A percentile compares a stretch with the other conserved stretches of the same genome.
Conservation (phyloP, 2,329 filamentous ascomycete genomes). For the Neonectria sp. region DNA sequence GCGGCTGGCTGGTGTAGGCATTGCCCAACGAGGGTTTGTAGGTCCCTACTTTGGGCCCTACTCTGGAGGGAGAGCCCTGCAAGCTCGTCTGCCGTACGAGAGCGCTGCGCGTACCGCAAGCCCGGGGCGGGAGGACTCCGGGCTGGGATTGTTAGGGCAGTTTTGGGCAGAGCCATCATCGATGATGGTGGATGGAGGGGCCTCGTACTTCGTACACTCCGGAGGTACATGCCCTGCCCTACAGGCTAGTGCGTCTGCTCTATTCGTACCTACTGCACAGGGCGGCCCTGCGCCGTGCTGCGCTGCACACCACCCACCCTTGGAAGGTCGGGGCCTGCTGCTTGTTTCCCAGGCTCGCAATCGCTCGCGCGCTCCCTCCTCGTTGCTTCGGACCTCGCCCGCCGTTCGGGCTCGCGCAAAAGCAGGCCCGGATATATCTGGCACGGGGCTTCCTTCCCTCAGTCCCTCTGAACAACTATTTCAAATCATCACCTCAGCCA, state of each 20-base stretch:
- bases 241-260: not conserved
- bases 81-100: not conserved
- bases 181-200: not conserved
- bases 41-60: conserved; percentile 12
- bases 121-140: conserved; percentile 26
- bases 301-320: conserved; percentile 13
- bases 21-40: conserved; percentile 23
- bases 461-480: conserved; percentile 16
- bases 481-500: conserved; percentile 27
- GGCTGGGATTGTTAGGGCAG: conserved; percentile 12
- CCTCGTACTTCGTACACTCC: conserved; percentile 16
- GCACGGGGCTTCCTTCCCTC: conserved; percentile 12
- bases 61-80: not conserved
- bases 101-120: conserved; percentile 9
- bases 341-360: not conserved
- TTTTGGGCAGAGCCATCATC: not conserved
- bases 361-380: conserved; percentile 18
- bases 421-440: conserved; percentile 25
- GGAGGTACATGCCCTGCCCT: conserved; percentile 17
- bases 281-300: not conserved
- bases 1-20: conserved; percentile 7
- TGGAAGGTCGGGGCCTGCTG: not conserved
- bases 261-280: not conserved
- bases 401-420: conserved; percentile 17
- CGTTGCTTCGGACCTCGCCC: conserved; percentile 23